Conservation (phyloP, 495 filamentous ascomycete genomes). For the Evansstolkia leycettana region DNA sequence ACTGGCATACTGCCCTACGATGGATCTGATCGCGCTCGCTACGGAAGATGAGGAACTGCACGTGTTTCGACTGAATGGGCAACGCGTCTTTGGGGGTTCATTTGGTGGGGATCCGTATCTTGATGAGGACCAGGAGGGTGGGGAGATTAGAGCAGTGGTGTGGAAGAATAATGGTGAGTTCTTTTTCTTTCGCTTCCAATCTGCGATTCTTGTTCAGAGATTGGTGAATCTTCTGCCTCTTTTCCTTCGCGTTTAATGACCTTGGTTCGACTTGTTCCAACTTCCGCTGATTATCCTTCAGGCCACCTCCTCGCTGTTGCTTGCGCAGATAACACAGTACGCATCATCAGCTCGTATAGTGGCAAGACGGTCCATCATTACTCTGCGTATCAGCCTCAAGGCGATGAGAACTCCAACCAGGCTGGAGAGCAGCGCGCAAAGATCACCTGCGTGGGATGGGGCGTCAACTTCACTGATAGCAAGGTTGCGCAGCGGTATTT, state of each 20-base stretch:
- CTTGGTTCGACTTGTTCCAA: neutral
- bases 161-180: slow-evolving; percentile 74
- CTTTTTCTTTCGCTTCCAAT: slow-evolving; percentile 1
- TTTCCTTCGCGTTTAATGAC: neutral
- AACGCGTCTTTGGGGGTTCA: slow-evolving; percentile 50
- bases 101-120: slow-evolving; percentile 35
- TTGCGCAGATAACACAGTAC: slow-evolving; percentile 59
- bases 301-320: slow-evolving; percentile 68
- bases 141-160: slow-evolving; percentile 41
- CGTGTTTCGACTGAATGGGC: slow-evolving; percentile 57
- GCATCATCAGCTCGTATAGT: slow-evolving; percentile 61
- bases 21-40: slow-evolving; percentile 69
- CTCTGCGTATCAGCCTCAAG: slow-evolving; percentile 11
- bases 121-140: slow-evolving; percentile 36
- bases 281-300: slow-evolving; percentile 3
- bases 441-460: slow-evolving; percentile 63
- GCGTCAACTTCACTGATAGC: slow-evolving; percentile 50
- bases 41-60: slow-evolving; percentile 49
- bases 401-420: slow-evolving; percentile 21
- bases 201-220: neutral
- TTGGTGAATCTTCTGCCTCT: neutral
- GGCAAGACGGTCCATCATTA: slow-evolving; percentile 69
- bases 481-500: slow-evolving; percentile 32
- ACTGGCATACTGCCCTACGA: slow-evolving; percentile 65
- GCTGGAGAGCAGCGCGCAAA: slow-evolving; percentile 11